phyloP scores from a whole-genome alignment of 208 protist genomes.

The Phytomonas serpens region DNA sequence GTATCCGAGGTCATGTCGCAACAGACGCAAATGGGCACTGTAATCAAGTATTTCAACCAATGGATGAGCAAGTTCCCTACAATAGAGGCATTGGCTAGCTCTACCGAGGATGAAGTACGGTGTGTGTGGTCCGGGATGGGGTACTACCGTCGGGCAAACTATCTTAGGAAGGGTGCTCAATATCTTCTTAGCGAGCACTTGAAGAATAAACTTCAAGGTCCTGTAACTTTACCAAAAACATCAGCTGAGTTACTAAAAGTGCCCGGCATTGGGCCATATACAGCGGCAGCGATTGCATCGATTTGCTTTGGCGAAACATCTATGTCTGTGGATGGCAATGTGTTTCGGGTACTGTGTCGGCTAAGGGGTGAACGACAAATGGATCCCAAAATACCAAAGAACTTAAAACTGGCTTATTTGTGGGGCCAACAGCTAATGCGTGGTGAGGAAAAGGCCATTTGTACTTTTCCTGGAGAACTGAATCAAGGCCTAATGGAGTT shows the following conservation, averaged over 20 bases:
- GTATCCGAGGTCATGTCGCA: slow-evolving; percentile 95
- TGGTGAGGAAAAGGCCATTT: slow-evolving; percentile 20
- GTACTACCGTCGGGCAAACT: slow-evolving; percentile 89
- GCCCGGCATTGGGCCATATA: slow-evolving; percentile 91
- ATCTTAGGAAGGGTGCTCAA: slow-evolving; percentile 79
- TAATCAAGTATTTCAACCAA: slow-evolving; percentile 79
- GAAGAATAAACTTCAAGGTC: slow-evolving; percentile 3
- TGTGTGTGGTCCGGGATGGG: slow-evolving; percentile 89
- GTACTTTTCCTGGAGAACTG: slow-evolving; percentile 39
- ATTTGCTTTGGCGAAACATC: slow-evolving; percentile 74
- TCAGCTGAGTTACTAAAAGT: slow-evolving; percentile 54
- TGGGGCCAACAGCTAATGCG: slow-evolving; percentile 65
- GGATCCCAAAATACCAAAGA: slow-evolving; percentile 67
- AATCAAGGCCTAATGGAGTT: slow-evolving; percentile 94
- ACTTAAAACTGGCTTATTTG: slow-evolving; percentile 30
- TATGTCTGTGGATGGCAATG: slow-evolving; percentile 89
- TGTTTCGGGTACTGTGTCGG: slow-evolving; percentile 87
- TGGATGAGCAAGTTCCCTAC: slow-evolving; percentile 90
- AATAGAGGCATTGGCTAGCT: slow-evolving; percentile 55
- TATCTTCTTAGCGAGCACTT: slow-evolving; percentile 32
- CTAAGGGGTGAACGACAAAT: slow-evolving; percentile 59
- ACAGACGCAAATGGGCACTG: slow-evolving; percentile 90
- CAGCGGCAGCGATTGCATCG: slow-evolving; percentile 89
- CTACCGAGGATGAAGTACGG: slow-evolving; percentile 81
- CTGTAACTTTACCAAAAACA: slow-evolving; percentile 29